These are phyloP conservation scores for Hippophae gyantsensis DNA, from an alignment of 306 rosid genomes.

Conservation along the genomic window DNA sequence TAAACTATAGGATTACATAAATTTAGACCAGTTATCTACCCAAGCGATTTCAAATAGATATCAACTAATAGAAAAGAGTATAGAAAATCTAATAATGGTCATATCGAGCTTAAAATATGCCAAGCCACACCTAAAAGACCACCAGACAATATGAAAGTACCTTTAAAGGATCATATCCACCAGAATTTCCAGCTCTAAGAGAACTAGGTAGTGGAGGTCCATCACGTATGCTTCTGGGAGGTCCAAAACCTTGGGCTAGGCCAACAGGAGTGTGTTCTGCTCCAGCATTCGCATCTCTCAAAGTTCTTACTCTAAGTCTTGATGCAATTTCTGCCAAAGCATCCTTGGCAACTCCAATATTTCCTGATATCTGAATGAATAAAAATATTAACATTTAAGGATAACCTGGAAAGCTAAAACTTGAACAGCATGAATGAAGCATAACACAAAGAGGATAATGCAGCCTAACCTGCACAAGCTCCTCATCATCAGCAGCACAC, in stretches of 20 bases:
- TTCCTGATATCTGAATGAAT: conserved; percentile 25
- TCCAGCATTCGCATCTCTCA: conserved; percentile 25
- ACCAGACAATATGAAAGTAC: background rate
- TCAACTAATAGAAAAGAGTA: too few species aligned
- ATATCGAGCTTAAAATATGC: too few species aligned
- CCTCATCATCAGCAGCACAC: conserved; percentile 33
- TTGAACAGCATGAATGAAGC: too few species aligned
- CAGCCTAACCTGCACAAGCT: conserved; percentile 21
- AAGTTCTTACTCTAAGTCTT: conserved; percentile 30
- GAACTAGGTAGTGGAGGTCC: conserved; percentile 16
- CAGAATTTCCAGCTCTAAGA: conserved; percentile 20
- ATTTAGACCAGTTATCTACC: too few species aligned
- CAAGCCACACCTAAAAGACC: too few species aligned
- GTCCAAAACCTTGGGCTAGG: conserved; percentile 12
- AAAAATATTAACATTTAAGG: background rate
- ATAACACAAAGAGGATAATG: background rate
- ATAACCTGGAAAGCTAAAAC: background rate
- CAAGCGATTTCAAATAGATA: too few species aligned
- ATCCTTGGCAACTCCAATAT: conserved; percentile 21
- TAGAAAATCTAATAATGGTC: too few species aligned
- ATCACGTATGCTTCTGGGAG: conserved; percentile 14
- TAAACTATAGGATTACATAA: too few species aligned
- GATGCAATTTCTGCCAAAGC: conserved; percentile 35
- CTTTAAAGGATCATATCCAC: conserved; percentile 23
- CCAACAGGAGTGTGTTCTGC: conserved; percentile 21